These are phyloP conservation scores for Fonsecaea erecta DNA, from an alignment of 2,329 filamentous ascomycete genomes.

Conservation along the genomic window DNA sequence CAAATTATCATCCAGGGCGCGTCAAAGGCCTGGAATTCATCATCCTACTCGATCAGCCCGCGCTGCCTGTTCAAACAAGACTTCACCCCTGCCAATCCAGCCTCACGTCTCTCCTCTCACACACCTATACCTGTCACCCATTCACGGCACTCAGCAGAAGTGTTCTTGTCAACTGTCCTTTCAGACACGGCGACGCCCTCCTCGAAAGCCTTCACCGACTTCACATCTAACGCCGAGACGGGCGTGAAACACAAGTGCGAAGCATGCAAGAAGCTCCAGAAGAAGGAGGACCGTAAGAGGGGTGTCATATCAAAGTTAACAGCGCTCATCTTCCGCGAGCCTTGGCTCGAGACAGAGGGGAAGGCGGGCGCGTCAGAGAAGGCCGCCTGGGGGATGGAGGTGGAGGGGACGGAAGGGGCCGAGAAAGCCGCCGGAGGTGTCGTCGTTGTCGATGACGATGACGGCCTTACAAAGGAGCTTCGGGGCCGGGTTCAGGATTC, in stretches of 20 bases:
- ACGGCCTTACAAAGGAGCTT: conserved; percentile 16
- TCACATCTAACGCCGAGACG: too few species aligned
- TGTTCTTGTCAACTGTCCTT: not conserved
- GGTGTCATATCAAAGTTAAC: conserved; percentile 26
- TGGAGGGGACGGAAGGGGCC: conserved; percentile 10
- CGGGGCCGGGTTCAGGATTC: conserved; percentile 16
- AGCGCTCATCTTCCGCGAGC: conserved; percentile 26
- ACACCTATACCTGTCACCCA: not conserved
- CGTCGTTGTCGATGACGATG: conserved; percentile 13
- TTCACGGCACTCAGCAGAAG: not conserved
- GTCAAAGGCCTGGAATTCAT: conserved; percentile 4
- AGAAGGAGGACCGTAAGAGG: not conserved
- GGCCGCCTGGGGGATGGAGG: conserved; percentile 30
- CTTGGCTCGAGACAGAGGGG: conserved; percentile 32
- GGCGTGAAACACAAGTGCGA: conserved; percentile 27
- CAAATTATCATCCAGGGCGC: conserved; percentile 10
- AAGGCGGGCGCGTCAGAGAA: conserved; percentile 28
- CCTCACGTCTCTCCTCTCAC: not conserved
- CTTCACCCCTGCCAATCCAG: not conserved
- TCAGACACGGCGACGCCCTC: not conserved
- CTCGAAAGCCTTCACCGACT: too few species aligned
- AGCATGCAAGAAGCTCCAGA: conserved; percentile 17
- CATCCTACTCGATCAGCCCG: not conserved
- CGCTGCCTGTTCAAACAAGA: conserved; percentile 7
- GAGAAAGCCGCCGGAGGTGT: not conserved